Evolutionary conservation across 129 eudicot species (phyloP).

Genomic region (Centrapalus pauciflorus): DNA sequence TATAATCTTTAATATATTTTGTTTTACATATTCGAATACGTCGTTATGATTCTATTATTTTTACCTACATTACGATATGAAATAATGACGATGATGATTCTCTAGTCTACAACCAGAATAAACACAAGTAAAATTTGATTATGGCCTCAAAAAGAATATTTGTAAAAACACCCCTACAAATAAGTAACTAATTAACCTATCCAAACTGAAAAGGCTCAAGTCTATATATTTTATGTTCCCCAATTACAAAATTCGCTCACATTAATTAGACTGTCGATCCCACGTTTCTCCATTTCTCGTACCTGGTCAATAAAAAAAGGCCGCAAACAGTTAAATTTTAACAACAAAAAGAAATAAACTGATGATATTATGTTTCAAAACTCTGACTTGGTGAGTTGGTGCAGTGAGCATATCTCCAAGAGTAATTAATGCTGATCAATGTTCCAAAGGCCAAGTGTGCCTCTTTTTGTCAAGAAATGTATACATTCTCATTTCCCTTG

Average conservation of each 20-base stretch:
- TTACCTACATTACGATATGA: no score
- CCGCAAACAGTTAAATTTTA: neutral
- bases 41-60: no score
- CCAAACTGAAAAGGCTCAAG: slow-evolving; percentile 16
- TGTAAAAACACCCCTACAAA: slow-evolving; percentile 11
- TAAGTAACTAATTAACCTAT: slow-evolving; percentile 28
- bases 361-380: neutral
- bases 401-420: no score
- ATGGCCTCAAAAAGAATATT: slow-evolving; percentile 26
- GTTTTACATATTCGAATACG: no score
- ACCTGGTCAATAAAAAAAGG: neutral
- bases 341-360: neutral
- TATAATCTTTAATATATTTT: no score
- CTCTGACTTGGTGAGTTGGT: no score
- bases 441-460: no score
- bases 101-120: slow-evolving; percentile 43
- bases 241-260: slow-evolving; percentile 35
- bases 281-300: slow-evolving; percentile 17
- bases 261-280: slow-evolving; percentile 38
- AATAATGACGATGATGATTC: no score
- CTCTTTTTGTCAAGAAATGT: no score
- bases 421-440: no score
- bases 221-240: slow-evolving; percentile 32
- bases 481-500: no score
- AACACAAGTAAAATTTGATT: slow-evolving; percentile 1